Percentiles rank a stretch among this genome's conserved stretches.
Conservation (phyloP, 2,329 filamentous ascomycete genomes). For the Xylaria sp. region DNA sequence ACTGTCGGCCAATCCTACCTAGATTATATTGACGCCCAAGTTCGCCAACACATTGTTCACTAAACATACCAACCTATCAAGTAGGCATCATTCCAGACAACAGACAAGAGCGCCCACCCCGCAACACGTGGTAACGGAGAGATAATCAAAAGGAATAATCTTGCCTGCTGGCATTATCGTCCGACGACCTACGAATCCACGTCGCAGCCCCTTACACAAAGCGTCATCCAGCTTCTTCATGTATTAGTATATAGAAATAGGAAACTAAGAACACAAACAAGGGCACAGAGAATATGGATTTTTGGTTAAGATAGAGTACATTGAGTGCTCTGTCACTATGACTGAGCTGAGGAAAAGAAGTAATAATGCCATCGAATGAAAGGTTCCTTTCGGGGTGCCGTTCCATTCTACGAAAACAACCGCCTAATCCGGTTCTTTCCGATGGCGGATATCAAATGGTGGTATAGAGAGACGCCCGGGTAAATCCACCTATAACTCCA, state of each 20-base stretch:
- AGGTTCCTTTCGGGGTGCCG: constrained; percentile 2
- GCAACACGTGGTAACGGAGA: constrained; percentile 29
- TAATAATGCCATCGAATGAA: constrained; percentile 26
- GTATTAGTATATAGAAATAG: background rate
- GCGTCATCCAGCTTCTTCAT: background rate
- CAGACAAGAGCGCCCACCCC: constrained; percentile 3
- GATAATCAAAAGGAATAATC: constrained; percentile 12
- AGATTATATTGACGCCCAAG: constrained; percentile 17
- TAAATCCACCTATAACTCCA: constrained; percentile 31
- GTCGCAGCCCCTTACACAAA: background rate
- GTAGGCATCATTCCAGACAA: background rate
- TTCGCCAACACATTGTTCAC: constrained; percentile 14
- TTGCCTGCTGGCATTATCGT: constrained; percentile 20
- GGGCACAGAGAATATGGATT: background rate
- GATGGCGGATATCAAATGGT: constrained; percentile 33
- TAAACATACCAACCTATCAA: background rate
- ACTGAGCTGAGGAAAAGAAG: constrained; percentile 22
- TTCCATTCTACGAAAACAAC: constrained; percentile 18
- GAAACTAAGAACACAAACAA: background rate
- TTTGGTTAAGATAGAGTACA: constrained; percentile 13
- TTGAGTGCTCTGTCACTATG: constrained; percentile 23
- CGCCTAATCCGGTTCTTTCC: constrained; percentile 23
- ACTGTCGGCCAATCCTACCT: background rate
- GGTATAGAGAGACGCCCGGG: constrained; percentile 32
- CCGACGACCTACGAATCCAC: constrained; percentile 17